phyloP scores from a whole-genome alignment of 257 asterid species.

The Nicotiana knightiana region DNA sequence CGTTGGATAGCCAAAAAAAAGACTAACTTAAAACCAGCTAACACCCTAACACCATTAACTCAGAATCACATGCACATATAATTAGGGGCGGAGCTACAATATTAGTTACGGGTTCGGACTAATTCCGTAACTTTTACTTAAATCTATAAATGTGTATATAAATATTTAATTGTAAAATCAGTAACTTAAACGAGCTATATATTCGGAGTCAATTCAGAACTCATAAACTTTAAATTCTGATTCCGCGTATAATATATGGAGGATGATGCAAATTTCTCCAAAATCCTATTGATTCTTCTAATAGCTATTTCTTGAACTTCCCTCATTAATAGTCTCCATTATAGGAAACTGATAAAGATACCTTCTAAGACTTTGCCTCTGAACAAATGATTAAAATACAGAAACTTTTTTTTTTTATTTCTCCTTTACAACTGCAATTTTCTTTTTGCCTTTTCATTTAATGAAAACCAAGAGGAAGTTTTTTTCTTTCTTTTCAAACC shows the following conservation, averaged over 20 bases:
- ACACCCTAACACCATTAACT: not conserved
- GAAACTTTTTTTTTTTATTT: not conserved
- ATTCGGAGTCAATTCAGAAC: no score
- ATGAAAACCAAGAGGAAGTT: no score
- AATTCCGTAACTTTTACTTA: no score
- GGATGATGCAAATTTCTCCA: not conserved
- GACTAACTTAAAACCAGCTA: conserved; percentile 7
- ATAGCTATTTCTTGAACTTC: not conserved
- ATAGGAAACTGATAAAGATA: not conserved
- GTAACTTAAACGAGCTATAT: no score
- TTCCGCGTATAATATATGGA: no score
- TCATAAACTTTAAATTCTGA: no score
- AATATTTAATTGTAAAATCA: no score
- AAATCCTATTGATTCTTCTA: not conserved
- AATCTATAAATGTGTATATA: no score
- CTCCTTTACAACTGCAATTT: not conserved
- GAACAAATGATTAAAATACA: not conserved
- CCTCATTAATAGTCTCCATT: conserved; percentile 2
- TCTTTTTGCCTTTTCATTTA: not conserved
- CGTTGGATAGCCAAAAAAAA: conserved; percentile 24
- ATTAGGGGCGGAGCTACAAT: no score
- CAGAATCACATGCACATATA: not conserved
- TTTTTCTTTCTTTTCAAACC: no score
- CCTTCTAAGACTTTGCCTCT: not conserved
- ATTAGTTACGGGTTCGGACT: no score